Percentiles rank a stretch among this genome's conserved stretches.
Evolutionary conservation across 306 rosid genomes (phyloP).

Genomic region (Castanea sativa): DNA sequence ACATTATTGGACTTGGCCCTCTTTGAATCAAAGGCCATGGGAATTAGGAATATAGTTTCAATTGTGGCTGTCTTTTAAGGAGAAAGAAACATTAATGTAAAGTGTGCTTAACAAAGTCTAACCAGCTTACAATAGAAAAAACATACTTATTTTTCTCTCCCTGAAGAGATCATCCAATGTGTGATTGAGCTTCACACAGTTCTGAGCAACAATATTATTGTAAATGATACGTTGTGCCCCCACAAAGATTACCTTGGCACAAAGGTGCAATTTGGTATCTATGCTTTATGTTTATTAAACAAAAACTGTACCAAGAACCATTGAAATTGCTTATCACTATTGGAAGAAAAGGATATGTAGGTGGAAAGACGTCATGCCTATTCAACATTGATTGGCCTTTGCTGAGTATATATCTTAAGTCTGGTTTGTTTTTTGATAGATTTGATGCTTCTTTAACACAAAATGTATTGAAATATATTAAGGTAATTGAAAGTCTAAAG

Average conservation of each 20-base stretch:
- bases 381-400: not conserved
- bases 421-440: not conserved
- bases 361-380: not conserved
- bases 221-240: constrained; percentile 12
- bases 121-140: not conserved
- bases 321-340: constrained; percentile 17
- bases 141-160: not conserved
- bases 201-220: not conserved
- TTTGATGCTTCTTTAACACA: constrained; percentile 26
- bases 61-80: not conserved
- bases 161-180: not conserved
- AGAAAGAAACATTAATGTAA: not conserved
- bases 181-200: not conserved
- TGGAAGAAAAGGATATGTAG: not conserved
- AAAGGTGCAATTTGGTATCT: constrained; percentile 25
- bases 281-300: constrained; percentile 16
- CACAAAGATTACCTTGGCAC: constrained; percentile 1
- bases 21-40: not conserved
- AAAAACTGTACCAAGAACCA: constrained; percentile 19
- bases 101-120: not conserved
- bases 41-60: not conserved
- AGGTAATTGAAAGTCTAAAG: not conserved
- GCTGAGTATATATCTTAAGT: constrained; percentile 6
- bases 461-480: constrained; percentile 12
- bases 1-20: not conserved